A percentile compares a stretch with the other conserved stretches of the same genome.
Evolutionary conservation across 176 grass and related monocot species (phyloP).

Genomic region (Secale cereale): DNA sequence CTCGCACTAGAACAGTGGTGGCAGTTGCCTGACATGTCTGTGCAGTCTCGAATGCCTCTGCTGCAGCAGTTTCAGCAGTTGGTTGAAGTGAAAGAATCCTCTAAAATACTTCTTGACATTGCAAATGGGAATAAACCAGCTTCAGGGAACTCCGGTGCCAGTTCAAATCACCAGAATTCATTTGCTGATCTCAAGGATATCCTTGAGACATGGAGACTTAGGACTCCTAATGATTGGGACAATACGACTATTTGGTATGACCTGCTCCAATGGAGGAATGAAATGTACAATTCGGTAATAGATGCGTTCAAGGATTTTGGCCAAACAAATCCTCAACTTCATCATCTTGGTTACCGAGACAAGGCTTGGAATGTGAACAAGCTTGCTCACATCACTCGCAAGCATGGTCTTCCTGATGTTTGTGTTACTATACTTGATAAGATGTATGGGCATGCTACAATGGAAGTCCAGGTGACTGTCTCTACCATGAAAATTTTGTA

Average conservation of each 20-base stretch:
- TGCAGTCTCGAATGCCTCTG: conserved; percentile 81
- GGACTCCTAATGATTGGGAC: conserved; percentile 98
- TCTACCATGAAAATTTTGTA: conserved; percentile 9
- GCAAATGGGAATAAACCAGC: conserved; percentile 93
- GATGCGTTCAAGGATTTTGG: conserved; percentile 93
- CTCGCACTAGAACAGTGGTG: conserved; percentile 98
- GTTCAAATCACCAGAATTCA: conserved; percentile 59
- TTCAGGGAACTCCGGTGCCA: conserved; percentile 74
- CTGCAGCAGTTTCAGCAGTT: conserved; percentile 98
- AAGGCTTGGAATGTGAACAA: conserved; percentile 99
- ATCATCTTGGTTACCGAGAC: conserved; percentile 97
- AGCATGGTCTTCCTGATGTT: conserved; percentile 94
- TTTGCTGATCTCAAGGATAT: conserved; percentile 99
- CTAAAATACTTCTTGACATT: conserved; percentile 93
- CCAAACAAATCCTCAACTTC: conserved; percentile 93
- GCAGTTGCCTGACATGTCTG: conserved; percentile 97
- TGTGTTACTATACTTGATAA: conserved; percentile 97
- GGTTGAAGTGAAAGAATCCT: conserved; percentile 95
- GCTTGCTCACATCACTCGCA: conserved; percentile 91
- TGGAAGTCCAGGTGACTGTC: conserved; percentile 96
- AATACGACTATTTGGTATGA: conserved; percentile 97
- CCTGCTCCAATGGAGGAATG: conserved; percentile 98
- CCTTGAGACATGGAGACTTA: conserved; percentile 94
- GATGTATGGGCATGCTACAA: conserved; percentile 99
- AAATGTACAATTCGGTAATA: conserved; percentile 99